Evolutionary conservation across 2,329 filamentous ascomycete species (phyloP).

Genomic region (Onygena corvina): DNA sequence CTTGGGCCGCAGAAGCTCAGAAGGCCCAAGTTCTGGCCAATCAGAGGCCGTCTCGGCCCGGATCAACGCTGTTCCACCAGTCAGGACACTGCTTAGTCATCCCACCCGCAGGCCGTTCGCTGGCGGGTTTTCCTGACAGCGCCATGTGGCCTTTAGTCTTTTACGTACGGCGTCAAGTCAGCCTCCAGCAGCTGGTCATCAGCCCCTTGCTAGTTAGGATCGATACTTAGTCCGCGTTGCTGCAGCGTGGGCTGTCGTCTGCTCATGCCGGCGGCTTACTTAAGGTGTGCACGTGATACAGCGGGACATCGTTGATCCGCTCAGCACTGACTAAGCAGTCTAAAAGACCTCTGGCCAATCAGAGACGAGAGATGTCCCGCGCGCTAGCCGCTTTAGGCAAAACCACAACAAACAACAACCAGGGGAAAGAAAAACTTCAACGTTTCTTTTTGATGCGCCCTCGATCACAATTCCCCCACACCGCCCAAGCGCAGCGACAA

Average conservation of each 20-base stretch:
- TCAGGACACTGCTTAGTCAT: background rate
- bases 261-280: no score
- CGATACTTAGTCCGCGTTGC: no score
- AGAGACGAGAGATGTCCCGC: background rate
- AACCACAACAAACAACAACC: conserved; percentile 15
- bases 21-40: background rate
- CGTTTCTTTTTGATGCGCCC: background rate
- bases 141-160: no score
- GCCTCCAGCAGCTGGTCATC: no score
- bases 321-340: background rate
- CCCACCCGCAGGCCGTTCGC: background rate
- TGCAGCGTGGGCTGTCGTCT: no score
- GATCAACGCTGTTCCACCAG: background rate
- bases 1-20: conserved; percentile 1
- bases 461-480: background rate
- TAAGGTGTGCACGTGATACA: background rate
- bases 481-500: background rate
- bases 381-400: conserved; percentile 9
- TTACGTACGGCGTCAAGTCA: no score
- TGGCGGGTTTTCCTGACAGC: no score
- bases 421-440: background rate
- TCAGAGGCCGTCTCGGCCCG: background rate
- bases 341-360: background rate
- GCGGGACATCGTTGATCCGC: background rate
- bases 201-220: no score